Conservation (phyloP, 768 basidiomycete species). For the Mycena albidolilacea region DNA sequence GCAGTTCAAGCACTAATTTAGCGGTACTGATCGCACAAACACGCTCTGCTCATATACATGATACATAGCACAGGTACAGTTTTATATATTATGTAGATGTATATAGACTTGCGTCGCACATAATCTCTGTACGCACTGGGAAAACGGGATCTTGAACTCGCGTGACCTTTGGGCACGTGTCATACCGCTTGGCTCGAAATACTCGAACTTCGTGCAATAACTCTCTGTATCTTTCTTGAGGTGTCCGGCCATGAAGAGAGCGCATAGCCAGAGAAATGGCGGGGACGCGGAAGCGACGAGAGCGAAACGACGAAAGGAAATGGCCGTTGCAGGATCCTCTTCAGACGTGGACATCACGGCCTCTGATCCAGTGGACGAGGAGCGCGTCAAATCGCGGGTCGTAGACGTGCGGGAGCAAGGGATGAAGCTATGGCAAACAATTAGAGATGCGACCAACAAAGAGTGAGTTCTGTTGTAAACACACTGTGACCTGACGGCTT, state of each 20-base stretch:
- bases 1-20: conserved; percentile 44
- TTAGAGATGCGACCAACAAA: conserved; percentile 89
- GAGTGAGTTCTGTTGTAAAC: conserved; percentile 75
- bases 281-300: conserved; percentile 57
- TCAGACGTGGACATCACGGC: conserved; percentile 60
- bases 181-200: neutral
- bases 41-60: neutral
- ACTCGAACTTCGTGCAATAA: neutral
- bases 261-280: conserved; percentile 53
- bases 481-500: conserved; percentile 44
- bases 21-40: neutral
- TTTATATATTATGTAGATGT: neutral
- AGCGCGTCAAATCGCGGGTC: conserved; percentile 42
- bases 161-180: neutral
- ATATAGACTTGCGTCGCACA: neutral
- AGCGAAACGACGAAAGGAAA: conserved; percentile 55
- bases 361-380: conserved; percentile 50
- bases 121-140: too few relatives aligned
- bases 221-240: neutral
- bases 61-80: neutral
- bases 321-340: conserved; percentile 51
- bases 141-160: neutral
- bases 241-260: conserved; percentile 51
- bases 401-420: conserved; percentile 75
- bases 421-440: conserved; percentile 79